Percentiles rank a stretch among this genome's conserved stretches.
Evolutionary conservation across 805 yeast species (phyloP).

Genomic region (Wickerhamomyces xylosicus): DNA sequence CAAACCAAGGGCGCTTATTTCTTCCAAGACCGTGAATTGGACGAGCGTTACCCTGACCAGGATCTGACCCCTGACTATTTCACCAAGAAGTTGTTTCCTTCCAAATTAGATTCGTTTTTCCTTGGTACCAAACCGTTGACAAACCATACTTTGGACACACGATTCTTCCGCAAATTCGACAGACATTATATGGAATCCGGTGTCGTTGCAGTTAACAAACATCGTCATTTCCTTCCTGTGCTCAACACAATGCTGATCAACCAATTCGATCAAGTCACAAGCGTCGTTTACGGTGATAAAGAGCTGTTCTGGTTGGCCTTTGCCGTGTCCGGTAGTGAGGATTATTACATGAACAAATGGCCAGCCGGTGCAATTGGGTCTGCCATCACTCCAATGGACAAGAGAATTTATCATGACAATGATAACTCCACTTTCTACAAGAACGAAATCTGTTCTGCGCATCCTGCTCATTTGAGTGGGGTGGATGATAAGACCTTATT

Average conservation of each 20-base stretch:
- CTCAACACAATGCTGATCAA: slow-evolving; percentile 31
- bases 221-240: slow-evolving; percentile 37
- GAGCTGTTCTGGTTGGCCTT: slow-evolving; percentile 59
- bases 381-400: slow-evolving; percentile 20
- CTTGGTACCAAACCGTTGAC: slow-evolving; percentile 27
- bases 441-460: slow-evolving; percentile 45
- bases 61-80: slow-evolving; percentile 28
- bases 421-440: slow-evolving; percentile 13
- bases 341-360: slow-evolving; percentile 37
- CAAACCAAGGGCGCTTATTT: slow-evolving; percentile 27
- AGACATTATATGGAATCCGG: slow-evolving; percentile 36
- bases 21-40: slow-evolving; percentile 35
- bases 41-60: slow-evolving; percentile 15
- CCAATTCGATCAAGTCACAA: slow-evolving; percentile 28
- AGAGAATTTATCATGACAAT: slow-evolving; percentile 10
- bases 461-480: slow-evolving; percentile 47
- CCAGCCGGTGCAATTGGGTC: slow-evolving; percentile 54
- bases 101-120: slow-evolving; percentile 24
- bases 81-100: slow-evolving; percentile 34
- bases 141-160: slow-evolving; percentile 25
- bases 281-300: slow-evolving; percentile 56
- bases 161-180: slow-evolving; percentile 28
- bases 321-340: slow-evolving; percentile 42
- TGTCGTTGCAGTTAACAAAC: slow-evolving; percentile 33
- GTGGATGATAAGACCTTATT: slow-evolving; percentile 35